Conservation (phyloP, 495 filamentous ascomycete genomes). For the Neurospora sp. region DNA sequence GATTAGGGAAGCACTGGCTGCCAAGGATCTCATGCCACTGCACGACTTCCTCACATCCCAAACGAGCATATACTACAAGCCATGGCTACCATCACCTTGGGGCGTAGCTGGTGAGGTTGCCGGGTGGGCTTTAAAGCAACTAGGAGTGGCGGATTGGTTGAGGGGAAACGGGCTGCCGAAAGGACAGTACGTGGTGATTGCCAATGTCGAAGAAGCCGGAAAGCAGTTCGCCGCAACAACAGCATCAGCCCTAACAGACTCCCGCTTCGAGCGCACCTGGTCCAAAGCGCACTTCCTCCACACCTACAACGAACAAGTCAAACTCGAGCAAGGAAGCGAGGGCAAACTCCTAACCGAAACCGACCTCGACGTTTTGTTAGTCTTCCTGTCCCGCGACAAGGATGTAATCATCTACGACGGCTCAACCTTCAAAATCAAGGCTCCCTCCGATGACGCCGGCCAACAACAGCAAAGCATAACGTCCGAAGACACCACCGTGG, state of each 20-base stretch:
- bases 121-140: conserved; percentile 63
- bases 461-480: conserved; percentile 39
- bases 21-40: conserved; percentile 58
- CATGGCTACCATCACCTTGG: conserved; percentile 17
- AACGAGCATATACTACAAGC: conserved; percentile 53
- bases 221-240: conserved; percentile 38
- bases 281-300: conserved; percentile 53
- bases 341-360: conserved; percentile 46
- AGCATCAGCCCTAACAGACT: conserved; percentile 31
- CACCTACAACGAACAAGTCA: conserved; percentile 43
- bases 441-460: conserved; percentile 27
- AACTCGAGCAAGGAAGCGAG: conserved; percentile 14
- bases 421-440: conserved; percentile 65
- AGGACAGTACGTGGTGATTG: conserved; percentile 48
- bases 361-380: conserved; percentile 62
- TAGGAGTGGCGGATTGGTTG: conserved; percentile 46
- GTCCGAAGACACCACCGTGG: conserved; percentile 68
- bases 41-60: conserved; percentile 47
- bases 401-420: conserved; percentile 53
- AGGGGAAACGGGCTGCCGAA: conserved; percentile 25
- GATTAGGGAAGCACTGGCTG: conserved; percentile 62
- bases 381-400: conserved; percentile 63
- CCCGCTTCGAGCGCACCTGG: conserved; percentile 54
- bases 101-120: conserved; percentile 43
- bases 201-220: conserved; percentile 43